Percentiles rank a stretch among this genome's conserved stretches.
These are phyloP conservation scores for Penstemon barbatus DNA, from an alignment of 257 asterid genomes.

Conservation along the genomic window DNA sequence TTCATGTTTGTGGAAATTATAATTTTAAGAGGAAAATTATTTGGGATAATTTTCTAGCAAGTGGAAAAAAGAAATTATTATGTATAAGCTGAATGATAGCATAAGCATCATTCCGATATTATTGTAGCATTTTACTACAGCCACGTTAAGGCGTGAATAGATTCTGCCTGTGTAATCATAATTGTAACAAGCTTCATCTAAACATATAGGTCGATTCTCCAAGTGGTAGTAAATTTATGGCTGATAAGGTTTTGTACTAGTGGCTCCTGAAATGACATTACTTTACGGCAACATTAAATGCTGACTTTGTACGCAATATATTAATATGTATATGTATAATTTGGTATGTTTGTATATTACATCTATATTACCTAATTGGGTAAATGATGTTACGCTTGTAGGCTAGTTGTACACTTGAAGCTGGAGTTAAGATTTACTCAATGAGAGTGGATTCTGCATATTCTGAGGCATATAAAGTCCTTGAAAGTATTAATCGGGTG, in stretches of 20 bases:
- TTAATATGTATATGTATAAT: not conserved
- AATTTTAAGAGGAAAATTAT: too few relatives aligned
- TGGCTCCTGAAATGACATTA: not conserved
- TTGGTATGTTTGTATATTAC: not conserved
- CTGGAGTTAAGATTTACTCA: constrained; percentile 97
- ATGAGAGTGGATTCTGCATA: constrained; percentile 95
- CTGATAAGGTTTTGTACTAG: not conserved
- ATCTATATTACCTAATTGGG: constrained; percentile 10
- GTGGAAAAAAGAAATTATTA: too few relatives aligned
- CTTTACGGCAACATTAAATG: too few relatives aligned
- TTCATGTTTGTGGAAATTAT: too few relatives aligned
- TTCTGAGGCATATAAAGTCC: constrained; percentile 97
- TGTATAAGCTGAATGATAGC: too few relatives aligned
- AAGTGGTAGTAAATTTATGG: not conserved
- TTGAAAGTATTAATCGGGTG: constrained; percentile 95
- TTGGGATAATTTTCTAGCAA: too few relatives aligned
- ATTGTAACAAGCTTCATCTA: too few relatives aligned
- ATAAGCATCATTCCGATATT: too few relatives aligned
- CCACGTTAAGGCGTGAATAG: too few relatives aligned
- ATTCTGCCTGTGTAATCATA: too few relatives aligned
- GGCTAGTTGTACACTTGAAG: constrained; percentile 99
- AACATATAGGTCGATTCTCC: not conserved
- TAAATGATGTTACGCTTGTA: constrained; percentile 29
- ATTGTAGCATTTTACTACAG: too few relatives aligned
- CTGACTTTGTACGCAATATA: too few relatives aligned